These are phyloP conservation scores for Solanum etuberosum DNA, from an alignment of 257 asterid genomes.

Conservation along the genomic window DNA sequence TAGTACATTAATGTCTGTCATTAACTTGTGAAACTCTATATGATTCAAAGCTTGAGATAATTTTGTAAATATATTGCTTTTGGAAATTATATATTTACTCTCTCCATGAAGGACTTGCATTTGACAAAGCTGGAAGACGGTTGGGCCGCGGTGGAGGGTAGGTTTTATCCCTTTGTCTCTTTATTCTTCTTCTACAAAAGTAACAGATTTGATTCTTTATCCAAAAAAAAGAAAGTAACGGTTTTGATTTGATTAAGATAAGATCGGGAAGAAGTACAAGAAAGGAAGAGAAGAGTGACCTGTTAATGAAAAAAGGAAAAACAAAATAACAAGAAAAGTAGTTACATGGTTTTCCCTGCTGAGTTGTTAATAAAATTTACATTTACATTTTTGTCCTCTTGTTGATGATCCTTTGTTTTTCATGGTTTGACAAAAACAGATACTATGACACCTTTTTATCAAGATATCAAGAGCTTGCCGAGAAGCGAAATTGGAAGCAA, in stretches of 20 bases:
- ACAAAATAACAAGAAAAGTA: not conserved
- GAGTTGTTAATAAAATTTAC: not conserved
- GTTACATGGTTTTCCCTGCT: not conserved
- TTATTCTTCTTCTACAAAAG: not conserved
- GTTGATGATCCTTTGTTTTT: slow-evolving; percentile 1
- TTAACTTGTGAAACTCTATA: not conserved
- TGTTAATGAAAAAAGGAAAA: not conserved
- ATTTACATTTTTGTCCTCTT: not conserved
- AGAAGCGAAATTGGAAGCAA: slow-evolving; percentile 67
- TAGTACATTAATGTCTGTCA: slow-evolving; percentile 7
- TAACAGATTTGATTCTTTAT: no score
- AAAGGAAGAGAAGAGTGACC: not conserved
- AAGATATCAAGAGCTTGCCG: slow-evolving; percentile 57
- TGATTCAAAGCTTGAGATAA: not conserved
- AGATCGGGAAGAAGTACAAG: not conserved
- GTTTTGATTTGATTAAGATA: not conserved
- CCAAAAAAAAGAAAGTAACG: no score
- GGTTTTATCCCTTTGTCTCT: slow-evolving; percentile 5
- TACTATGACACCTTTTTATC: slow-evolving; percentile 73
- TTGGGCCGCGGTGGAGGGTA: slow-evolving; percentile 99
- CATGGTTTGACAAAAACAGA: slow-evolving; percentile 21
- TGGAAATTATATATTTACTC: not conserved
- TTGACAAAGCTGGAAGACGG: slow-evolving; percentile 87
- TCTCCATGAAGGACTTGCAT: slow-evolving; percentile 62
- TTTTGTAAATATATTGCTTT: not conserved